Evolutionary conservation across 371 early-diverging fungal species (phyloP).

Genomic region (Rhizopus arrhizus): DNA sequence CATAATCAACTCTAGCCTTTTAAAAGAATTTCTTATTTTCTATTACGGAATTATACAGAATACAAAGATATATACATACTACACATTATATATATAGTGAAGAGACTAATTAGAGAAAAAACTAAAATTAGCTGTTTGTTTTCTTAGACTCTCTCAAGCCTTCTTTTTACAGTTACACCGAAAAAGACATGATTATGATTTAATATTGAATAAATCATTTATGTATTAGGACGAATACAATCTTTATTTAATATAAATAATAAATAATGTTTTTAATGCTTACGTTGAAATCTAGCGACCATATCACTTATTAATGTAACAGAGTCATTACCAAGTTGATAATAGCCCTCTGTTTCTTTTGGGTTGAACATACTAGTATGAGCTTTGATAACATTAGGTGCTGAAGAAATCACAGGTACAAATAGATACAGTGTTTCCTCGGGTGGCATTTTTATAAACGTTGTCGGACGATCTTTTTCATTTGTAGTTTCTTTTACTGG

Average conservation of each 20-base stretch:
- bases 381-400: conserved; percentile 48
- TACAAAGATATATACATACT: too few species aligned
- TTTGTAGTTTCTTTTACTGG: conserved; percentile 7
- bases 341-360: conserved; percentile 50
- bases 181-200: conserved; percentile 81
- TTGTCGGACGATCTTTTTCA: conserved; percentile 24
- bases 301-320: conserved; percentile 46
- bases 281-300: conserved; percentile 39
- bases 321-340: conserved; percentile 53
- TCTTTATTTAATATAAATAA: too few species aligned
- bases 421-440: conserved; percentile 38
- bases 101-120: too few species aligned
- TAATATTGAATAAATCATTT: neutral
- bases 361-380: conserved; percentile 64
- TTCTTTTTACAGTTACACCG: conserved; percentile 94
- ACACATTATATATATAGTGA: too few species aligned
- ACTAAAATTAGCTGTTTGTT: neutral
- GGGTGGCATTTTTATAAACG: conserved; percentile 55
- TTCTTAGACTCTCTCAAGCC: conserved; percentile 57
- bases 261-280: conserved; percentile 7
- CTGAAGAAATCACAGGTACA: conserved; percentile 32
- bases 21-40: too few species aligned
- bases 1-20: too few species aligned
- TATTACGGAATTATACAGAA: too few species aligned
- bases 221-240: neutral